Conservation (phyloP, 768 basidiomycete genomes). For the Tephrocybe sp. region DNA sequence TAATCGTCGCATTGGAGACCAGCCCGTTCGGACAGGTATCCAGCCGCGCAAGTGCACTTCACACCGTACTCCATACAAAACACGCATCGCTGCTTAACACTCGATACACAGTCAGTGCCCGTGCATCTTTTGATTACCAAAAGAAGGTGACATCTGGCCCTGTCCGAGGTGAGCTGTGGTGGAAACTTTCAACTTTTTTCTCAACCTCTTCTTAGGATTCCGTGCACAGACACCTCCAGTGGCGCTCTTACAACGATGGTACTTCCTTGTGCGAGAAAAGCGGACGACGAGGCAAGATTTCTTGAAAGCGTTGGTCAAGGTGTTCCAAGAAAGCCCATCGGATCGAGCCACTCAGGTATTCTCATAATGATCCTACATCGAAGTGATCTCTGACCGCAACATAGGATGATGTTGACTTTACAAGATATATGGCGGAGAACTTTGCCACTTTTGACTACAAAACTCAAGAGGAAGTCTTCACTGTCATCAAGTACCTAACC, state of each 20-base stretch:
- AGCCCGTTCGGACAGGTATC: conserved; percentile 59
- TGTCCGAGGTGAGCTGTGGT: conserved; percentile 48
- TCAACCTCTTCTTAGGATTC: conserved; percentile 52
- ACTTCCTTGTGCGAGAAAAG: conserved; percentile 88
- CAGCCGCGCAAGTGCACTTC: conserved; percentile 75
- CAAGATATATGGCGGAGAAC: conserved; percentile 93
- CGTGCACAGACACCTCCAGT: conserved; percentile 59
- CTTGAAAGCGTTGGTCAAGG: conserved; percentile 75
- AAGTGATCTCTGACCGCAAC: conserved; percentile 2
- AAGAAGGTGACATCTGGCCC: conserved; percentile 43
- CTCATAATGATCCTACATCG: background rate
- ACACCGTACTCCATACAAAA: conserved; percentile 80
- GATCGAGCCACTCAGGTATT: conserved; percentile 57
- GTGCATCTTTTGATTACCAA: conserved; percentile 83
- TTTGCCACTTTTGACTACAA: conserved; percentile 92
- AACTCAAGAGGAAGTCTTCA: conserved; percentile 88
- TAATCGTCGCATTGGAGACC: conserved; percentile 92
- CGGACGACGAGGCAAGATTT: conserved; percentile 83
- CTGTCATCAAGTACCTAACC: conserved; percentile 79
- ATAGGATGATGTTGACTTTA: conserved; percentile 82
- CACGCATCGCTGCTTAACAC: conserved; percentile 88
- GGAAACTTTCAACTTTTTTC: conserved; percentile 1
- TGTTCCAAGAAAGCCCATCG: conserved; percentile 70
- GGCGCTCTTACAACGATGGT: conserved; percentile 89
- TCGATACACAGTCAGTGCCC: conserved; percentile 77